Conservation (phyloP, 768 basidiomycete genomes). For the Podaxis sp. region DNA sequence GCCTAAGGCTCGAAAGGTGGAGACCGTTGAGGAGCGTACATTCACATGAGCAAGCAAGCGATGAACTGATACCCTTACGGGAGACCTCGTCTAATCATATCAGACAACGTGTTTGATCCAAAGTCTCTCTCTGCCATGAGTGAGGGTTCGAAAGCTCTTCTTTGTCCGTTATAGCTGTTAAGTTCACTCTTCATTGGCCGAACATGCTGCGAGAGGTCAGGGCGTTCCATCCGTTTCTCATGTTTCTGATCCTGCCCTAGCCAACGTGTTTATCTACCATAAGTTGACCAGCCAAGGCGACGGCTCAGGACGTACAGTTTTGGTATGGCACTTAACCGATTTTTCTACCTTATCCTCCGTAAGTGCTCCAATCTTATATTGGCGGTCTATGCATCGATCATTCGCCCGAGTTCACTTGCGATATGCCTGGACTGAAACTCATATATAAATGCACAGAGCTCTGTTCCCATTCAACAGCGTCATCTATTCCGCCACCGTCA, state of each 20-base stretch:
- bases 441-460: background rate
- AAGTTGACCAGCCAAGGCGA: background rate
- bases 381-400: background rate
- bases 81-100: conserved; percentile 4
- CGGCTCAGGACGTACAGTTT: background rate
- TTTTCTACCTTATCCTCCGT: background rate
- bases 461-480: background rate
- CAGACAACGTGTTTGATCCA: conserved; percentile 11
- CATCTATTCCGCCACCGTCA: background rate
- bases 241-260: background rate
- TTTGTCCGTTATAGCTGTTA: background rate
- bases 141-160: conserved; percentile 6
- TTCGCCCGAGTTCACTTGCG: background rate
- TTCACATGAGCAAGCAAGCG: background rate
- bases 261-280: background rate
- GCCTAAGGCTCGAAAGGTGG: background rate
- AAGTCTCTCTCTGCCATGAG: background rate
- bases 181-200: background rate
- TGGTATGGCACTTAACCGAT: background rate
- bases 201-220: background rate
- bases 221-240: background rate
- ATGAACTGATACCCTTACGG: background rate
- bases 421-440: background rate
- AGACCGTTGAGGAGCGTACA: background rate
- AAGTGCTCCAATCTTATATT: background rate